Evolutionary conservation across 192 early-diverging fungal species (phyloP).

Genomic region (Umbelopsis sp.): DNA sequence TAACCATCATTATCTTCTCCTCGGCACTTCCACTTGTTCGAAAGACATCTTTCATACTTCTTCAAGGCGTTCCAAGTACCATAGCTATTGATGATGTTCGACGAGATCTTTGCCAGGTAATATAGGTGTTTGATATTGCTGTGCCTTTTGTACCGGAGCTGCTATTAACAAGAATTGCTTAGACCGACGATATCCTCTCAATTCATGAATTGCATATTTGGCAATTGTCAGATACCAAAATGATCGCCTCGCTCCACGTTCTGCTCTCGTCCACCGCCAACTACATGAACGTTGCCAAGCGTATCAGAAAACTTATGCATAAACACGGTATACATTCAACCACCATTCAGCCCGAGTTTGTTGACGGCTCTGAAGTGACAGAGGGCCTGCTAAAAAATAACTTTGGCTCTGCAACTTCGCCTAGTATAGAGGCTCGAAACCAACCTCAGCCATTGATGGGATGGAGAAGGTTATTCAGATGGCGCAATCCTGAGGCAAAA

Average conservation of each 20-base stretch:
- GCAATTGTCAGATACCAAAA: constrained; percentile 85
- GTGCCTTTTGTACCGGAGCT: neutral
- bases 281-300: constrained; percentile 73
- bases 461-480: neutral
- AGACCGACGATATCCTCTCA: constrained; percentile 66
- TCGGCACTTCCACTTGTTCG: constrained; percentile 52
- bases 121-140: neutral
- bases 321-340: constrained; percentile 82
- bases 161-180: neutral
- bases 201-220: constrained; percentile 94
- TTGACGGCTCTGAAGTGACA: constrained; percentile 31
- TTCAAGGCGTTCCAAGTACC: constrained; percentile 77
- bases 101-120: constrained; percentile 57
- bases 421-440: neutral
- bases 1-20: constrained; percentile 64
- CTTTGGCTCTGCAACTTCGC: neutral
- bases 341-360: constrained; percentile 92
- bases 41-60: constrained; percentile 74
- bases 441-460: neutral
- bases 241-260: constrained; percentile 84
- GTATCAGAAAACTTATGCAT: constrained; percentile 81
- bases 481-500: no score
- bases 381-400: constrained; percentile 1
- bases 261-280: constrained; percentile 58
- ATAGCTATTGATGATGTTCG: constrained; percentile 69